Percentiles rank a stretch among this genome's conserved stretches.
phyloP scores from a whole-genome alignment of 2,329 filamentous ascomycete genomes.

The Pseudopyrenochaeta lycopersici region DNA sequence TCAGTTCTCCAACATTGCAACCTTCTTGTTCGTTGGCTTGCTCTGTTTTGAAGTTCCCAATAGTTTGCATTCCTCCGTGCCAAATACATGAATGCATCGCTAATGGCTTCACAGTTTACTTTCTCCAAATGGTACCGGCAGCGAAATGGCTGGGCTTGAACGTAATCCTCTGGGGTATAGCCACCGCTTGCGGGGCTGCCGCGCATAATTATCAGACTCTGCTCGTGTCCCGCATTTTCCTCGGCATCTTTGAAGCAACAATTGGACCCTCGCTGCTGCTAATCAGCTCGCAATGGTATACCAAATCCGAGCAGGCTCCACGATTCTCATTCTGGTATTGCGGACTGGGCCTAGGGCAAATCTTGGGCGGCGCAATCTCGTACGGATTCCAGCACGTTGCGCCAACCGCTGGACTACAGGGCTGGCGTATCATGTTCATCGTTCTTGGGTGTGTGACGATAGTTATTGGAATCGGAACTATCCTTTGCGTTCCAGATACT shows the following conservation, averaged over 20 bases:
- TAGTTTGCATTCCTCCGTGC: slow-evolving; percentile 24
- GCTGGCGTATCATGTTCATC: slow-evolving; percentile 33
- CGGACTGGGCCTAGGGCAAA: slow-evolving; percentile 53
- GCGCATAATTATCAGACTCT: slow-evolving; percentile 58
- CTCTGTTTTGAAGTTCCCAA: slow-evolving; percentile 50
- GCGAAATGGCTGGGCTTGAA: slow-evolving; percentile 60
- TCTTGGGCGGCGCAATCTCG: slow-evolving; percentile 22
- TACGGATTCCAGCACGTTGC: slow-evolving; percentile 33
- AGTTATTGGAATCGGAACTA: slow-evolving; percentile 27
- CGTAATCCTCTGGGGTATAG: slow-evolving; percentile 57
- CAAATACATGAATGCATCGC: neutral
- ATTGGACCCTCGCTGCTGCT: slow-evolving; percentile 63
- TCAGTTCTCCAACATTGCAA: slow-evolving; percentile 47
- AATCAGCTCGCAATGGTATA: slow-evolving; percentile 65
- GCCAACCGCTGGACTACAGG: slow-evolving; percentile 5
- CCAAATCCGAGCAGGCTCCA: slow-evolving; percentile 65
- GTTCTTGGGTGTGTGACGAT: slow-evolving; percentile 23
- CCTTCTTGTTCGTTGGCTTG: slow-evolving; percentile 48
- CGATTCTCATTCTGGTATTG: slow-evolving; percentile 70
- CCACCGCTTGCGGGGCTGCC: slow-evolving; percentile 58
- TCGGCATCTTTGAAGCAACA: slow-evolving; percentile 63
- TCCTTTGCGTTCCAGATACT: slow-evolving; percentile 51
- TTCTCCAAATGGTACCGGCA: slow-evolving; percentile 60
- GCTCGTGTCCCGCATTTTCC: slow-evolving; percentile 58
- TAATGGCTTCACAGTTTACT: slow-evolving; percentile 5